phyloP scores from a whole-genome alignment of 2,329 filamentous ascomycete genomes.

The Juglanconis sp. region DNA sequence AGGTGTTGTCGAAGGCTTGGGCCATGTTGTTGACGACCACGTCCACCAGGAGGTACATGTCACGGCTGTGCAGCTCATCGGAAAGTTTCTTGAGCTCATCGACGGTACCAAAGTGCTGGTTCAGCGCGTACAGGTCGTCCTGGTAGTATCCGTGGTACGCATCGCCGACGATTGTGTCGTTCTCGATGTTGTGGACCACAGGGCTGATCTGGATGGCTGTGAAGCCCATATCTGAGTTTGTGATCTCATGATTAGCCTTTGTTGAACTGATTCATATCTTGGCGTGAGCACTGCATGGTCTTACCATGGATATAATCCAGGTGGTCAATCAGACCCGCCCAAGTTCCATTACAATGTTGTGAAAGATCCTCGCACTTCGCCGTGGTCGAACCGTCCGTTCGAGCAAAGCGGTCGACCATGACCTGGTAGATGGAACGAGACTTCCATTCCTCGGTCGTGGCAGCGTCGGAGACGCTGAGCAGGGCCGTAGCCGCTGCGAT shows the following conservation, averaged over 20 bases:
- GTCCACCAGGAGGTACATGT: constrained; percentile 46
- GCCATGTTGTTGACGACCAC: constrained; percentile 53
- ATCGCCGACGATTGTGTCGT: constrained; percentile 27
- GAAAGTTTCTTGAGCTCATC: constrained; percentile 58
- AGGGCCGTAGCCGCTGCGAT: constrained; percentile 24
- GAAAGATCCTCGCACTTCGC: constrained; percentile 37
- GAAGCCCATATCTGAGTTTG: constrained; percentile 46
- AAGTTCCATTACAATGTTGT: constrained; percentile 60
- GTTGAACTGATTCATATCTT: background rate
- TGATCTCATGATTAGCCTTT: background rate
- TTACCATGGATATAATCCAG: constrained; percentile 59
- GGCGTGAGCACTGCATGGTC: background rate
- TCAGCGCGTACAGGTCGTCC: constrained; percentile 48
- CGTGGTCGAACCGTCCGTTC: constrained; percentile 42
- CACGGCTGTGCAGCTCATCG: constrained; percentile 32
- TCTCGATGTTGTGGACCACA: constrained; percentile 42
- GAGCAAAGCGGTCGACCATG: constrained; percentile 54
- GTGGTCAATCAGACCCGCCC: constrained; percentile 53
- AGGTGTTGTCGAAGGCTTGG: constrained; percentile 35
- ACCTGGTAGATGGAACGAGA: constrained; percentile 56
- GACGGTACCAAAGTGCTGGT: constrained; percentile 56
- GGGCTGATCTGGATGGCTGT: constrained; percentile 59
- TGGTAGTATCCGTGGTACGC: constrained; percentile 57
- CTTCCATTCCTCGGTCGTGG: constrained; percentile 41
- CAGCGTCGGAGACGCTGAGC: constrained; percentile 41